Base-by-base conservation (phyloP, 768 basidiomycete genomes). In the Trametes punicea region DNA sequence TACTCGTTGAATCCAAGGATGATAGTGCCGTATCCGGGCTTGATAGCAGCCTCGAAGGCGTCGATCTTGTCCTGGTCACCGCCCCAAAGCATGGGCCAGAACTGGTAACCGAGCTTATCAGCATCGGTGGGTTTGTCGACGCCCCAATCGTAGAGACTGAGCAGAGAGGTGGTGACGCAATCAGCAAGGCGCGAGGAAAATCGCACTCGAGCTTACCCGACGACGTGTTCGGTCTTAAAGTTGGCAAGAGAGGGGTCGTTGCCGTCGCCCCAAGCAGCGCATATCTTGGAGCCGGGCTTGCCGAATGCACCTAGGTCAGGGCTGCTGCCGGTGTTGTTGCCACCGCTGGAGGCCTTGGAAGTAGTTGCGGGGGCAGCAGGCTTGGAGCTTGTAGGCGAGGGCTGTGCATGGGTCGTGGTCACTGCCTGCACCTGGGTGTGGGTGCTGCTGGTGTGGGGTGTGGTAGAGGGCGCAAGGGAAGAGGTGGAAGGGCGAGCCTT, bases 1-100 rank as follows among this genome's bases (percentile, higher is more conserved):
- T 56, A 92, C 93, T 93, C 93, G 65, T 96, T 97, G 67, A 79
- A 70, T 50, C 83, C 87, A 20, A 88, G 61, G 36, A 76, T 81
- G 50, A 65, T 64, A 21, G 70, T 62, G 50, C 83, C 79, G 63
- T 86, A 83, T 34, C 81, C 82, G 15, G 68, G 59, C 45, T 76
- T 70, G 27, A 85, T 79, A 39, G 72, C 55, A 2, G 66, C 66
- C 54, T 74, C 61, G 68, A 88, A 87, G 15, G 79, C 74, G 6
- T 50, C 58, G 23, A 76, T 54, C 48, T 42, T 50, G 44, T 46
- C 65, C 51, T 87, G 76, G 26, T 78, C 74, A 6, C 67, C 61
- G 57, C 87, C 84, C 89, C 88, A 93, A 1, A 90, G 69, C 86
- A 88, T 87, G 20, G 86, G 79, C 31, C 80, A 74, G 60, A 73